phyloP scores from a whole-genome alignment of 2,329 filamentous ascomycete genomes.

The Aspergillus vadensis region DNA sequence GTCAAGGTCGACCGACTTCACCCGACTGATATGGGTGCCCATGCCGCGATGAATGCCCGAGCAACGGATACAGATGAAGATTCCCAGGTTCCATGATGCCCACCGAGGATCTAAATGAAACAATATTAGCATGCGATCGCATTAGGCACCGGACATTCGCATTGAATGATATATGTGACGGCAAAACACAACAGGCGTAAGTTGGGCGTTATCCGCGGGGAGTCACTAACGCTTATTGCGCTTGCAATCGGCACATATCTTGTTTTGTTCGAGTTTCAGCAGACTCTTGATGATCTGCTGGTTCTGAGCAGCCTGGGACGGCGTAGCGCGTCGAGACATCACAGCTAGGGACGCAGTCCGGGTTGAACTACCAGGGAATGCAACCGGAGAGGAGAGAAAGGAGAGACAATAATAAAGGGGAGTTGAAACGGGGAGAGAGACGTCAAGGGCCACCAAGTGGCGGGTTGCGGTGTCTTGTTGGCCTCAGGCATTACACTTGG shows the following conservation, averaged over 20 bases:
- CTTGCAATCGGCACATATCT: conserved; percentile 98
- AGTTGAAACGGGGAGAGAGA: conserved; percentile 12
- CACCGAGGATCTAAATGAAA: conserved; percentile 78
- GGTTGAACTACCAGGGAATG: conserved; percentile 15
- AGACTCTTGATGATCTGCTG: conserved; percentile 90
- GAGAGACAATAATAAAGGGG: neutral
- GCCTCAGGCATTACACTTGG: conserved; percentile 25
- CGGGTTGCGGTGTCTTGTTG: conserved; percentile 28
- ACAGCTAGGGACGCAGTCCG: conserved; percentile 14
- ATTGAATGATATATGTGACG: neutral
- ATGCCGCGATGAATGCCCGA: conserved; percentile 98
- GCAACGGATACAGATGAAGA: conserved; percentile 97
- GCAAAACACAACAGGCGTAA: neutral
- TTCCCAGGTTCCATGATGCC: conserved; percentile 97
- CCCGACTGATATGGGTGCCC: conserved; percentile 96
- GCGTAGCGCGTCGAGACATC: conserved; percentile 60
- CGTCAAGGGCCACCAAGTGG: conserved; percentile 29
- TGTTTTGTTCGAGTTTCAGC: conserved; percentile 92
- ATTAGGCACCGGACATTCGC: neutral
- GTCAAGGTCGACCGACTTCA: conserved; percentile 97
- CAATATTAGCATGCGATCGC: conserved; percentile 20
- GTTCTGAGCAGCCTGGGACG: conserved; percentile 90
- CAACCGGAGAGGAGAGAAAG: conserved; percentile 13
- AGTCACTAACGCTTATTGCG: conserved; percentile 82
- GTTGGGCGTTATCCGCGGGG: conserved; percentile 12